Conservation (phyloP, 139 green algal genomes). For the Coccomyxa sp. region DNA sequence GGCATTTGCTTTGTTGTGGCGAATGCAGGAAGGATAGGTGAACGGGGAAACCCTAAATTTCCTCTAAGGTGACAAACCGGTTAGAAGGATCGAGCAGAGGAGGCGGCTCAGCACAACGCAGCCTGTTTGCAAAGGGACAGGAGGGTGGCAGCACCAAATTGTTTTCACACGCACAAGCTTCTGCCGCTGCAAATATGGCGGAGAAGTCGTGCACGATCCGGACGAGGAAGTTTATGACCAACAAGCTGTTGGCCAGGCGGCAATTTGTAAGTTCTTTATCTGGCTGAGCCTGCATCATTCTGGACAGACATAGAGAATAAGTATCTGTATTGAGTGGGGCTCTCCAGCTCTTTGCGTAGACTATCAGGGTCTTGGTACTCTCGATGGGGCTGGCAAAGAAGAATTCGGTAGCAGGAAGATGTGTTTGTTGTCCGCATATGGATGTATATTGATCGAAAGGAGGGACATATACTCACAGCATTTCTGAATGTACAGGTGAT, state of each 20-base stretch:
- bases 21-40: no score
- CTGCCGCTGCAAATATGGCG: slow-evolving; percentile 52
- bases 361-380: no score
- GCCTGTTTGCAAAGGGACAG: no score
- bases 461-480: neutral
- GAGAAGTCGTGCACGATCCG: slow-evolving; percentile 91
- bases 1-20: no score
- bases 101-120: neutral
- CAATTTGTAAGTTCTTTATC: slow-evolving; percentile 84
- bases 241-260: slow-evolving; percentile 81
- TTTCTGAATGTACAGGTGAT: slow-evolving; percentile 66
- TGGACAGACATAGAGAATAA: no score
- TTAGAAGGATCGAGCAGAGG: neutral
- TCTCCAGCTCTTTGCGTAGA: no score
- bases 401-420: neutral
- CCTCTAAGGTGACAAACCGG: no score
- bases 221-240: slow-evolving; percentile 97
- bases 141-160: no score
- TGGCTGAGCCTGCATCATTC: no score
- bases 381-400: neutral
- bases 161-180: neutral
- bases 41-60: neutral
- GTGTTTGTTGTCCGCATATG: neutral
- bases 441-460: neutral
- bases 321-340: no score